Evolutionary conservation across 169 alveolate genomes (phyloP).

Genomic region (Plasmodium relictum): DNA sequence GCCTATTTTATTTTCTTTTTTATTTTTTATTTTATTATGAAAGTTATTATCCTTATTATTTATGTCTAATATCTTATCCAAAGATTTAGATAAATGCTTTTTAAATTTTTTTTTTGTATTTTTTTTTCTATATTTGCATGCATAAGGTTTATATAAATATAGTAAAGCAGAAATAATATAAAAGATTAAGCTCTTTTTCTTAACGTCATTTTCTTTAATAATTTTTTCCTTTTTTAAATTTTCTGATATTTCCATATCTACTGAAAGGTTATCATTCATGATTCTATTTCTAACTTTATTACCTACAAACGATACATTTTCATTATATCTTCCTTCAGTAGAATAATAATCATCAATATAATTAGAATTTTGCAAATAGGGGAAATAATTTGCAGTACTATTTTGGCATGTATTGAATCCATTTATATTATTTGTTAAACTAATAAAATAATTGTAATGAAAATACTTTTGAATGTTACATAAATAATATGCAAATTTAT

Average conservation of each 20-base stretch:
- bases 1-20: background rate
- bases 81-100: no score
- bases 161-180: conserved; percentile 16
- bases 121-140: conserved; percentile 19
- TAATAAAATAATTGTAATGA: conserved; percentile 49
- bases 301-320: background rate
- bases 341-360: background rate
- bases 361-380: background rate
- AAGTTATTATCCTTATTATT: background rate
- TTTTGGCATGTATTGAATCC: background rate
- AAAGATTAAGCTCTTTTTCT: conserved; percentile 13
- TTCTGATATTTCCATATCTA: conserved; percentile 32
- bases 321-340: background rate
- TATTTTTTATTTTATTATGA: background rate
- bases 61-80: no score
- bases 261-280: conserved; percentile 26
- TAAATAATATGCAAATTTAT: conserved; percentile 58
- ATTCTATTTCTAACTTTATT: conserved; percentile 6
- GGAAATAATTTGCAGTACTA: background rate
- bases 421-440: conserved; percentile 16
- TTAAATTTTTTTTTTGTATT: background rate
- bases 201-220: conserved; percentile 33
- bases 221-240: conserved; percentile 60
- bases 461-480: conserved; percentile 46
- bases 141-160: conserved; percentile 41